These are phyloP conservation scores for Zygoascus bituminiphila DNA, from an alignment of 805 yeast species.

Conservation along the genomic window DNA sequence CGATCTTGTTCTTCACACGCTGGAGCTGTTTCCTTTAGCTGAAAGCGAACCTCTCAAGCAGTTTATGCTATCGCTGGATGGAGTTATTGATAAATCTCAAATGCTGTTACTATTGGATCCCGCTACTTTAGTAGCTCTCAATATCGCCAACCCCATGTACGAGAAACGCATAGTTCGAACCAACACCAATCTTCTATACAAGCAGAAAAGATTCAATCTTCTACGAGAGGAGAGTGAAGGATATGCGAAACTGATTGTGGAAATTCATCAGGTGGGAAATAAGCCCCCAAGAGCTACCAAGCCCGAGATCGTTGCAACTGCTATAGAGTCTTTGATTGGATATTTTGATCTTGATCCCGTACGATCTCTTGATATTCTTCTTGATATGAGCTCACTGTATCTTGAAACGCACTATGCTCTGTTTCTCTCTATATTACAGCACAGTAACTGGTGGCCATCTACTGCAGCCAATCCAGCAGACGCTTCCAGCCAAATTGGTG, in stretches of 20 bases:
- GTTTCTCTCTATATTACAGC: conserved; percentile 41
- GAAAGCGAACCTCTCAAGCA: conserved; percentile 5
- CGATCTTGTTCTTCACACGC: conserved; percentile 14
- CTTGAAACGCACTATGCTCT: conserved; percentile 39
- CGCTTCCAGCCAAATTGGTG: conserved; percentile 39
- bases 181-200: conserved; percentile 39
- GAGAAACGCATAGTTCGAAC: conserved; percentile 33
- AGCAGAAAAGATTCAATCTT: conserved; percentile 52
- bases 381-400: conserved; percentile 44
- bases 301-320: conserved; percentile 34
- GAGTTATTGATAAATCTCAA: conserved; percentile 2
- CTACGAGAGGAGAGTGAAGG: conserved; percentile 74
- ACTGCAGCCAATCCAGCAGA: conserved; percentile 25
- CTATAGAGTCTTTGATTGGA: conserved; percentile 55
- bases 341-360: conserved; percentile 69
- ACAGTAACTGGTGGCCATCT: conserved; percentile 64
- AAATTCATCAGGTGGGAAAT: conserved; percentile 34
- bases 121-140: conserved; percentile 16
- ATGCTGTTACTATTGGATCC: conserved; percentile 22
- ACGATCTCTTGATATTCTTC: conserved; percentile 53
- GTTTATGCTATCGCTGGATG: conserved; percentile 16
- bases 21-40: conserved; percentile 9
- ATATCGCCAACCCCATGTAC: conserved; percentile 26
- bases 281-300: conserved; percentile 21
- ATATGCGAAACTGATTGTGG: conserved; percentile 52